A percentile compares a stretch with the other conserved stretches of the same genome.
phyloP scores from a whole-genome alignment of 2,329 filamentous ascomycete genomes.

The Xylariaceae sp. region DNA sequence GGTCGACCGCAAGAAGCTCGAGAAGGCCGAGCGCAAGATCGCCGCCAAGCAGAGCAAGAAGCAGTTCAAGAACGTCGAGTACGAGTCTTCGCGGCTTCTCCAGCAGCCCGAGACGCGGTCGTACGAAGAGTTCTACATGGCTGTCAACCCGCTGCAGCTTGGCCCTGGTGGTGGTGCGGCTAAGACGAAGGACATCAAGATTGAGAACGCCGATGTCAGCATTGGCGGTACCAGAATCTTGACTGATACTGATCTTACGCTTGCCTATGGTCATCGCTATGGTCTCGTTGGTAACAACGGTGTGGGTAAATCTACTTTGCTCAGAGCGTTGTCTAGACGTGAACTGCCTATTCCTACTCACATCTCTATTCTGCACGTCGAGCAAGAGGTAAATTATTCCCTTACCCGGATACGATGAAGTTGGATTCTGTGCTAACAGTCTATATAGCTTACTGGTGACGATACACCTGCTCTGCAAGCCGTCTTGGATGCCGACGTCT shows the following conservation, averaged over 20 bases:
- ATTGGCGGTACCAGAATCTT: conserved; percentile 86
- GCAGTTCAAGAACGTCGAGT: conserved; percentile 95
- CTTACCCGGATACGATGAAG: neutral
- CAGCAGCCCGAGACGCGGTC: conserved; percentile 80
- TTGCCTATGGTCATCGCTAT: conserved; percentile 90
- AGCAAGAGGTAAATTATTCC: conserved; percentile 73
- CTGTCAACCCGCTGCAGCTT: conserved; percentile 91
- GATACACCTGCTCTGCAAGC: conserved; percentile 93
- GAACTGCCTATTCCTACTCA: conserved; percentile 93
- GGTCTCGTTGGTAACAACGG: conserved; percentile 98
- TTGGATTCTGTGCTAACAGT: conserved; percentile 19
- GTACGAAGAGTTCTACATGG: conserved; percentile 99
- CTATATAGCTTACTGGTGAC: conserved; percentile 74
- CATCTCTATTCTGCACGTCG: conserved; percentile 97
- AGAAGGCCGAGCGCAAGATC: conserved; percentile 97
- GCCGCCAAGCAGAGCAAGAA: conserved; percentile 98
- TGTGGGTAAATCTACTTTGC: conserved; percentile 94
- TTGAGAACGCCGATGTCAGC: conserved; percentile 91
- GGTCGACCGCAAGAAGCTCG: conserved; percentile 97
- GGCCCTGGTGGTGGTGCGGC: conserved; percentile 61
- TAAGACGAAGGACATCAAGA: conserved; percentile 98
- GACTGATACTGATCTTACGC: conserved; percentile 81
- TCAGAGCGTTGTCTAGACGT: conserved; percentile 85
- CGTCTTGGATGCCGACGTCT: conserved; percentile 94
- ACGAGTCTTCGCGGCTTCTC: conserved; percentile 87